phyloP scores from a whole-genome alignment of 1,284 basidiomycete genomes.

The Porodaedalea pini region DNA sequence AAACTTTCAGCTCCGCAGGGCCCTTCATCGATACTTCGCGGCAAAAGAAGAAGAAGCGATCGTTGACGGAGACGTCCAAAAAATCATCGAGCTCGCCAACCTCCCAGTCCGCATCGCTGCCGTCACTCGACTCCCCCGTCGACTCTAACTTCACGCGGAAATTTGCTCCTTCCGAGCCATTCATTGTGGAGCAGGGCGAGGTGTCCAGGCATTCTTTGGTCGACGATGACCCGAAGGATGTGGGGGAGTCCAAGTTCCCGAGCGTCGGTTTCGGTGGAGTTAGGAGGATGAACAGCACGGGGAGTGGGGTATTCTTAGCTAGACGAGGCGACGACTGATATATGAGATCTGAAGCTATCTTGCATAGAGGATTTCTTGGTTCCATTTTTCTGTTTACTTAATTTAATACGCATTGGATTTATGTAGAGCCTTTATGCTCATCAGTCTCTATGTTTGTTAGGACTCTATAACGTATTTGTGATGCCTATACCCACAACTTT shows the following conservation, averaged over 20 bases:
- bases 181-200: constrained; percentile 12
- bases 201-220: neutral
- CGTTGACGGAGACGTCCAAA: constrained; percentile 27
- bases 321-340: constrained; percentile 20
- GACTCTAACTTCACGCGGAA: neutral
- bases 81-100: constrained; percentile 30
- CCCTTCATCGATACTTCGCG: constrained; percentile 23
- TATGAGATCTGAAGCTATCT: neutral
- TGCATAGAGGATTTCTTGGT: neutral
- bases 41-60: constrained; percentile 27
- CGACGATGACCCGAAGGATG: neutral
- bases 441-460: no score
- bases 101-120: constrained; percentile 31
- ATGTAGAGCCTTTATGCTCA: no score
- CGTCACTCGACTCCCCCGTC: constrained; percentile 11
- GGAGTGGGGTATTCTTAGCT: constrained; percentile 20
- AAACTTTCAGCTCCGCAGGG: constrained; percentile 6
- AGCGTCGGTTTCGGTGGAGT: constrained; percentile 19
- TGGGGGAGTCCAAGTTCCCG: constrained; percentile 12
- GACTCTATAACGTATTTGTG: no score
- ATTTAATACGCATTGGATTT: neutral
- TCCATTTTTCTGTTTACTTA: neutral
- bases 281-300: constrained; percentile 20
- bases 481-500: no score
- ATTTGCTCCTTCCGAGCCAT: constrained; percentile 6